Evolutionary conservation across 2,329 filamentous ascomycete genomes (phyloP).

Genomic region (Phialophora expanda): DNA sequence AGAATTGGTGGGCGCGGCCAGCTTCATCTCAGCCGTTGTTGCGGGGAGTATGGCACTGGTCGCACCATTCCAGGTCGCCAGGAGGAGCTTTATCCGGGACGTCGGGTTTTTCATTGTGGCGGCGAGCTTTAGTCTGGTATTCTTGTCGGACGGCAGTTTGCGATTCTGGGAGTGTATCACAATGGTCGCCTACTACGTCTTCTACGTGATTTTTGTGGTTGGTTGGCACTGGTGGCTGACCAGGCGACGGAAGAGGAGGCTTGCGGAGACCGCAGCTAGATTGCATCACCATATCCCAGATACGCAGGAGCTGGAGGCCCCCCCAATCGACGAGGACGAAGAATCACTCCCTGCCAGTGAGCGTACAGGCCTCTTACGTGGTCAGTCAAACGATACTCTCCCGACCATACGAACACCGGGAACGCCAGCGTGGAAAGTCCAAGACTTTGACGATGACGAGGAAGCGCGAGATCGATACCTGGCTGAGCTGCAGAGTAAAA

Average conservation of each 20-base stretch:
- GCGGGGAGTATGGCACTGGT: constrained; percentile 97
- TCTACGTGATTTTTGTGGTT: constrained; percentile 89
- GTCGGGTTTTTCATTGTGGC: constrained; percentile 90
- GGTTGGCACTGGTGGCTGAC: constrained; percentile 87
- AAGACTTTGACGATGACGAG: constrained; percentile 63
- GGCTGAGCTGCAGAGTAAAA: constrained; percentile 88
- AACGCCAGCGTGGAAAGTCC: constrained; percentile 51
- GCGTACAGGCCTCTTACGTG: constrained; percentile 52
- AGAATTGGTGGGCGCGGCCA: constrained; percentile 90
- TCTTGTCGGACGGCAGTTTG: constrained; percentile 82
- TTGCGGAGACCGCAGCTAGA: constrained; percentile 73
- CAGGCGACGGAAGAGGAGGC: constrained; percentile 64
- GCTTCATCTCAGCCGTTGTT: constrained; percentile 95
- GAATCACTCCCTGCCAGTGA: constrained; percentile 54
- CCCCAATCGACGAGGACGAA: constrained; percentile 63
- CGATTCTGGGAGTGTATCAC: constrained; percentile 84
- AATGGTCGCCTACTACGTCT: constrained; percentile 90
- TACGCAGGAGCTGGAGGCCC: constrained; percentile 63
- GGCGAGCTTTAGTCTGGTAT: constrained; percentile 82
- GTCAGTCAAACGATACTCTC: constrained; percentile 67
- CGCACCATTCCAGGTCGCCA: constrained; percentile 89
- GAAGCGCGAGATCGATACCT: constrained; percentile 64
- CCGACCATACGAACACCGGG: constrained; percentile 62
- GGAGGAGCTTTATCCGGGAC: constrained; percentile 87
- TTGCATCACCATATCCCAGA: constrained; percentile 71